These are phyloP conservation scores for Bertia moriformis DNA, from an alignment of 2,329 filamentous ascomycete genomes.

Conservation along the genomic window DNA sequence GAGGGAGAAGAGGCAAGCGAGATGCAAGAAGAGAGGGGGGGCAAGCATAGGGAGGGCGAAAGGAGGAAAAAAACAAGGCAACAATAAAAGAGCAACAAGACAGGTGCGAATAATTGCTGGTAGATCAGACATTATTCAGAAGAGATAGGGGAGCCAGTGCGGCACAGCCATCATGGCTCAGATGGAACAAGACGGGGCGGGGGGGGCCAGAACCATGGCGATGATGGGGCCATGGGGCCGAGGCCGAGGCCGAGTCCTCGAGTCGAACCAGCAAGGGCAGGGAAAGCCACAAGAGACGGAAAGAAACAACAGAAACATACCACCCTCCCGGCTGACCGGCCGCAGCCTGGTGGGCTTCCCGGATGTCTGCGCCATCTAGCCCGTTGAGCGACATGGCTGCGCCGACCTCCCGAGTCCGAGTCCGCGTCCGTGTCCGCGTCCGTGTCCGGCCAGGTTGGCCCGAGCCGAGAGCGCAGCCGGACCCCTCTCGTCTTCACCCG, in stretches of 20 bases:
- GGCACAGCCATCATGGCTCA: too few relatives aligned
- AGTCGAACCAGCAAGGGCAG: constrained; percentile 2
- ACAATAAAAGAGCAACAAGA: too few relatives aligned
- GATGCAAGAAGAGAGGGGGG: constrained; percentile 2
- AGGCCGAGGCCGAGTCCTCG: constrained; percentile 1
- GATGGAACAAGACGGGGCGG: too few relatives aligned
- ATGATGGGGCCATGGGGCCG: constrained; percentile 1
- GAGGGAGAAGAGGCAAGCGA: constrained; percentile 5
- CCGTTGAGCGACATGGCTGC: constrained; percentile 99
- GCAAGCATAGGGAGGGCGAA: constrained; percentile 1
- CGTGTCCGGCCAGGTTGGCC: too few relatives aligned
- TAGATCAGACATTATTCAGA: too few relatives aligned
- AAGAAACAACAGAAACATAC: constrained; percentile 48
- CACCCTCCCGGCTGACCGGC: constrained; percentile 80
- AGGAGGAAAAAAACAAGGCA: not conserved
- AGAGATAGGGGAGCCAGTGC: too few relatives aligned
- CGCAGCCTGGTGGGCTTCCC: constrained; percentile 71
- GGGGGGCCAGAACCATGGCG: too few relatives aligned
- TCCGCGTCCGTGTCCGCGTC: too few relatives aligned
- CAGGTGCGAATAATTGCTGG: too few relatives aligned
- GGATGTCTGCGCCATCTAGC: constrained; percentile 65
- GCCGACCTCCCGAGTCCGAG: constrained; percentile 11
- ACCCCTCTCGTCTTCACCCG: too few relatives aligned
- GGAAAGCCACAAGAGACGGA: constrained; percentile 2
- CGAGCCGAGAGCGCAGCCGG: too few relatives aligned